phyloP scores from a whole-genome alignment of 345 rosid species.

The Erodium maritimum region DNA sequence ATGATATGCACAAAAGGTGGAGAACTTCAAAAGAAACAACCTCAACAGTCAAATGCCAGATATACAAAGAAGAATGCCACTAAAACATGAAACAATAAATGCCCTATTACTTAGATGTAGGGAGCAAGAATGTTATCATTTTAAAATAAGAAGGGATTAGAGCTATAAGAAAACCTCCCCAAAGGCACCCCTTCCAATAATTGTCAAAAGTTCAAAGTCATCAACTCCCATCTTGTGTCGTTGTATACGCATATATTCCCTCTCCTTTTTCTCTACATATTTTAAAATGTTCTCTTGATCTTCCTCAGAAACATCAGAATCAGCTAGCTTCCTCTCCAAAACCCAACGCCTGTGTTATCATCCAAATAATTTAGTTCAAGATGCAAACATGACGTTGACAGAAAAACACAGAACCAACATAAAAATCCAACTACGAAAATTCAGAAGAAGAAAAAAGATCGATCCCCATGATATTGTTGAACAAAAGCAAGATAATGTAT shows the following conservation, averaged over 20 bases:
- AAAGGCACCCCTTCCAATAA: not conserved
- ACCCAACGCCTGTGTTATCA: not conserved
- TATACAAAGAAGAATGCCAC: not conserved
- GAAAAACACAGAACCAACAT: not conserved
- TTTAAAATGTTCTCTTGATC: not conserved
- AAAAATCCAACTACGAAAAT: not conserved
- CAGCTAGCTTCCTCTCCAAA: not conserved
- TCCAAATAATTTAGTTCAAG: not conserved
- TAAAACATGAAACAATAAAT: not conserved
- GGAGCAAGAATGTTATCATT: not conserved
- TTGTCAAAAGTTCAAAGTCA: not conserved
- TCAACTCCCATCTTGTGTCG: not conserved
- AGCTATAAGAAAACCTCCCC: not conserved
- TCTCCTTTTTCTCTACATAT: not conserved
- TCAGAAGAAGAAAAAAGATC: too few species aligned
- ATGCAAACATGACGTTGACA: not conserved
- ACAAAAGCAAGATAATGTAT: not conserved
- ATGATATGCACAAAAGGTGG: not conserved
- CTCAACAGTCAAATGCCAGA: not conserved
- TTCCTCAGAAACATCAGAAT: not conserved
- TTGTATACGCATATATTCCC: not conserved
- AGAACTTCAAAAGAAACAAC: not conserved
- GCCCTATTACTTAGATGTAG: not conserved
- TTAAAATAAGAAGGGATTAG: not conserved
- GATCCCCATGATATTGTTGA: not conserved